These are phyloP conservation scores for Friedmanniomyces simplex DNA, from an alignment of 495 filamentous ascomycete species.

Conservation along the genomic window DNA sequence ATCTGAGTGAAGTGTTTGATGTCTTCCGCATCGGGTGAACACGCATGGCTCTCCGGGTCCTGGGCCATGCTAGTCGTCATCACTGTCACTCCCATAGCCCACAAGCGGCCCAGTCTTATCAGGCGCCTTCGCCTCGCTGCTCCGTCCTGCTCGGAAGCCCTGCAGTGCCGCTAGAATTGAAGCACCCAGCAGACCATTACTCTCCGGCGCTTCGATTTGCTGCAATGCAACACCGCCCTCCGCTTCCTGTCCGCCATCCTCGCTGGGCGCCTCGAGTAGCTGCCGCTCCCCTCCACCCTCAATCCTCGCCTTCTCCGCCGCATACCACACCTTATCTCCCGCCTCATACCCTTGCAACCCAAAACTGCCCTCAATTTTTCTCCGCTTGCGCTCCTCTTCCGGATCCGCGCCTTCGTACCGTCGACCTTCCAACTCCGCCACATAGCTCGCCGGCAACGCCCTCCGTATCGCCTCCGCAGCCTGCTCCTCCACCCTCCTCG, in stretches of 20 bases:
- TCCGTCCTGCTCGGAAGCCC: slow-evolving; percentile 27
- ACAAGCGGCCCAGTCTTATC: slow-evolving; percentile 59
- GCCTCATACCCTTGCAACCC: slow-evolving; percentile 87
- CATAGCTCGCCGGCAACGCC: slow-evolving; percentile 83
- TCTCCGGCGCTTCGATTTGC: slow-evolving; percentile 1
- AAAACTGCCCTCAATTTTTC: slow-evolving; percentile 83
- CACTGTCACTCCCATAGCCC: slow-evolving; percentile 84
- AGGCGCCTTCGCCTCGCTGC: slow-evolving; percentile 27
- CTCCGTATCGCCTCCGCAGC: slow-evolving; percentile 91
- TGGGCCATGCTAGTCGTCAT: slow-evolving; percentile 41
- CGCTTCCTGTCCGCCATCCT: slow-evolving; percentile 9
- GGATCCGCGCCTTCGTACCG: slow-evolving; percentile 42
- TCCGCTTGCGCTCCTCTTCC: slow-evolving; percentile 72
- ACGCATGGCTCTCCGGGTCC: too few species aligned
- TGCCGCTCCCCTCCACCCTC: slow-evolving; percentile 31
- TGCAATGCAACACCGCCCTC: slow-evolving; percentile 3
- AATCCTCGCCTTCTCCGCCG: slow-evolving; percentile 38
- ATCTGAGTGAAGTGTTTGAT: too few species aligned
- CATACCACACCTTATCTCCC: slow-evolving; percentile 90
- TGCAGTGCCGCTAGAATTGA: slow-evolving; percentile 67
- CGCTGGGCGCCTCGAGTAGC: slow-evolving; percentile 33
- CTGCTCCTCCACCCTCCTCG: slow-evolving; percentile 83
- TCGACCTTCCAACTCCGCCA: slow-evolving; percentile 87
- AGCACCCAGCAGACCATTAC: slow-evolving; percentile 65
- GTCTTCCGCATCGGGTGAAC: too few species aligned